Evolutionary conservation across 164 flowering plant species (phyloP).

Genomic region (Macadamia tetraphylla): DNA sequence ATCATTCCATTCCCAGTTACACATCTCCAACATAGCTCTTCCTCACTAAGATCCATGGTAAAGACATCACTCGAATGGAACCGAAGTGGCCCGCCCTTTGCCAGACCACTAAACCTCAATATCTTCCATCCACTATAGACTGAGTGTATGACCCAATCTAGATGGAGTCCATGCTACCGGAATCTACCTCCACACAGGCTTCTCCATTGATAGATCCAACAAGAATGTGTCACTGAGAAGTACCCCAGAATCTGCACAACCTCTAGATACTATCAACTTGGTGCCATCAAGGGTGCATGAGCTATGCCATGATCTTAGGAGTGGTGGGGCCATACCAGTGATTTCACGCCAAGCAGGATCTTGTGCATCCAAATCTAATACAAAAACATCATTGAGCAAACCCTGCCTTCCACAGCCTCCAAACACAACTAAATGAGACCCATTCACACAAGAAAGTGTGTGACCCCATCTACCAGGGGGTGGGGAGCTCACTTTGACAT

Average conservation of each 20-base stretch:
- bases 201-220: conserved; percentile 10
- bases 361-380: conserved; percentile 14
- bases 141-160: conserved; percentile 57
- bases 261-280: background rate
- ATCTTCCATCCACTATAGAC: conserved; percentile 64
- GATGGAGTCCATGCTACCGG: conserved; percentile 62
- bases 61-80: conserved; percentile 62
- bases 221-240: conserved; percentile 6
- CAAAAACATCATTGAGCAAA: conserved; percentile 14
- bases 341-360: conserved; percentile 9
- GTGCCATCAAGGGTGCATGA: conserved; percentile 14
- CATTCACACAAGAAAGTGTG: conserved; percentile 7
- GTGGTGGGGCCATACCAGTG: conserved; percentile 3
- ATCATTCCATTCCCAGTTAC: conserved; percentile 64
- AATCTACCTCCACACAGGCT: conserved; percentile 61
- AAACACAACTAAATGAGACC: conserved; percentile 6
- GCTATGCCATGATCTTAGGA: conserved; percentile 15
- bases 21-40: conserved; percentile 62
- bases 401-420: conserved; percentile 11
- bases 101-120: conserved; percentile 68
- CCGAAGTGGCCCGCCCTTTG: conserved; percentile 59
- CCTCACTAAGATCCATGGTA: conserved; percentile 65
- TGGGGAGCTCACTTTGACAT: conserved; percentile 9
- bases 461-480: conserved; percentile 11
- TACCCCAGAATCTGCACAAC: background rate